phyloP scores from a whole-genome alignment of 257 asterid genomes.

The Linaria vulgaris region DNA sequence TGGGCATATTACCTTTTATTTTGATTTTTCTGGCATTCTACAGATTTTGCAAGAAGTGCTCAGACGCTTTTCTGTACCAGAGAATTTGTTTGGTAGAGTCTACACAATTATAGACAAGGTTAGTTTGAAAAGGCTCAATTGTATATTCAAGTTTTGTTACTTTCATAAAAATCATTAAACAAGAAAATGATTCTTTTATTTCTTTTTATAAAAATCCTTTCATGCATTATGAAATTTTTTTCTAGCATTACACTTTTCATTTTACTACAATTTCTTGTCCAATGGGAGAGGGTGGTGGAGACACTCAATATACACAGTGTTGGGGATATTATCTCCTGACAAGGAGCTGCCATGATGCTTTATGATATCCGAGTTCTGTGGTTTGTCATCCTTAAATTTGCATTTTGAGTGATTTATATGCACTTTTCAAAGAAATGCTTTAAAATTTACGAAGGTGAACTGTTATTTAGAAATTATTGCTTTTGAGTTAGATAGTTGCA shows the following conservation, averaged over 20 bases:
- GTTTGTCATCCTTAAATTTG: too few species aligned
- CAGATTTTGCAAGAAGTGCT: conserved; percentile 96
- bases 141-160: conserved; percentile 16
- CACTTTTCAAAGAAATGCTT: too few species aligned
- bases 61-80: conserved; percentile 72
- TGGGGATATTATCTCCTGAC: too few species aligned
- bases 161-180: neutral
- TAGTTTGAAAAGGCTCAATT: conserved; percentile 25
- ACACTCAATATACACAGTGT: neutral
- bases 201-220: neutral
- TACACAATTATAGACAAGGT: conserved; percentile 95
- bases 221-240: neutral
- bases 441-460: too few species aligned
- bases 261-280: neutral
- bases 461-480: too few species aligned
- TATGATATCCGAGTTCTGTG: too few species aligned
- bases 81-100: conserved; percentile 74
- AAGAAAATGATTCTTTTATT: neutral
- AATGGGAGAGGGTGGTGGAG: neutral
- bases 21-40: conserved; percentile 24
- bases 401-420: too few species aligned
- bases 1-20: conserved; percentile 9
- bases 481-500: too few species aligned
- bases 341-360: too few species aligned
- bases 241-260: neutral